These are phyloP conservation scores for Cyberlindnera veronae DNA, from an alignment of 805 yeast genomes.

Conservation along the genomic window DNA sequence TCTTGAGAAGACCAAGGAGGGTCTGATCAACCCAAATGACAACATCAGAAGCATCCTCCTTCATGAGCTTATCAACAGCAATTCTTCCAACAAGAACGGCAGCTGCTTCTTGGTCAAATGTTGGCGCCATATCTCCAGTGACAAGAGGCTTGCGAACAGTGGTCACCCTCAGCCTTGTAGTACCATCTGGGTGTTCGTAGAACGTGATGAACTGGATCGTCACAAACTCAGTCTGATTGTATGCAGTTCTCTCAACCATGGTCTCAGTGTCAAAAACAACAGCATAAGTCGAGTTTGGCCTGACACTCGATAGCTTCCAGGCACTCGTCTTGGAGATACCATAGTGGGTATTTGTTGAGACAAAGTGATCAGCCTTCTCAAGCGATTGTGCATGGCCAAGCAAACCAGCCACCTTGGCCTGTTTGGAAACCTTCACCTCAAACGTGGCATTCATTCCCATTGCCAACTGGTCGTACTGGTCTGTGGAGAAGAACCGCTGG, in stretches of 20 bases:
- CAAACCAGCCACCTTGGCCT: conserved; percentile 53
- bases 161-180: conserved; percentile 57
- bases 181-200: conserved; percentile 60
- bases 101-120: conserved; percentile 95
- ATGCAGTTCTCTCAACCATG: conserved; percentile 10
- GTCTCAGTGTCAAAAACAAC: conserved; percentile 49
- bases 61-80: conserved; percentile 76
- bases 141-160: conserved; percentile 47
- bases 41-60: conserved; percentile 90
- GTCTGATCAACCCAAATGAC: conserved; percentile 93
- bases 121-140: conserved; percentile 39
- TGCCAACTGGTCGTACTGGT: conserved; percentile 36
- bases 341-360: conserved; percentile 21
- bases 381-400: conserved; percentile 61
- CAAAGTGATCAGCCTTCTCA: conserved; percentile 25
- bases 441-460: conserved; percentile 60
- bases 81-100: conserved; percentile 90
- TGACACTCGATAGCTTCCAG: conserved; percentile 56
- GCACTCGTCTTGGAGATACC: conserved; percentile 54
- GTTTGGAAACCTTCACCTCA: conserved; percentile 49
- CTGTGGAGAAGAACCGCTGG: conserved; percentile 50
- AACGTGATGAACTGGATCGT: conserved; percentile 53
- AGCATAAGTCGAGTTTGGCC: conserved; percentile 58
- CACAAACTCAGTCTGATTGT: conserved; percentile 19
- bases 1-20: conserved; percentile 84